Base-by-base conservation (phyloP, 2,329 filamentous ascomycete genomes). In the Fusarium sp. region DNA sequence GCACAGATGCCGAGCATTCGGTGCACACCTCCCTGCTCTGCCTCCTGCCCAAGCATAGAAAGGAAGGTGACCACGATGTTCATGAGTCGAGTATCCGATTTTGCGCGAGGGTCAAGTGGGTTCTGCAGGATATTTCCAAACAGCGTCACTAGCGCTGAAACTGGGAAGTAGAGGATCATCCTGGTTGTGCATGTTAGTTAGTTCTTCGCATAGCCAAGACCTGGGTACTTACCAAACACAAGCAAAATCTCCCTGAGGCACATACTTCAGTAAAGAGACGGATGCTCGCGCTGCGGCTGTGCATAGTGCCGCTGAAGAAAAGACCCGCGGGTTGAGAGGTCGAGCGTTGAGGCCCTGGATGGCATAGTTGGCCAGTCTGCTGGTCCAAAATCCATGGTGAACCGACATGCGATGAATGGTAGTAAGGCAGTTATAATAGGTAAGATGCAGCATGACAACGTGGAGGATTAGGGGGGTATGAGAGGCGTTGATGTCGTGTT, bases 351-450 rank as follows among this genome's bases (percentile, higher is more conserved):
- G 83, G 1, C 96, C 96, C 78, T 97, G 93, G 56, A 98, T 96
- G 17, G 96, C 96, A 75, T 94, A 98, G 74, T 98, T 95, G 37
- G 94, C 97, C 40, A 99, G 81, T 37, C 96, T 89, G 75, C 93
- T 97, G 2, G 95, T 98, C 96, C 96, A 99, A 80, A 97, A 97
- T 15, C 96, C 96, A 76, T 97, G 94, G 74, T 98, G 96, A 30
- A 98, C 92, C 41, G 93, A 97, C 96, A 98, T 99, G 51, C 96
- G 92, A 78, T 99, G 96, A 68, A 99, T 97, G 0, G 96, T 99
- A 1, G 95, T 97, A 51, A 99, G 82, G 74, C 94, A 97, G 78
- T 99, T 99, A 83, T 98, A 98, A 79, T 99, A 99, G 2, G 93
- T 91, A 74, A 99, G 96, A 78, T 99, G 96, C 59, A 99, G 83